phyloP scores from a whole-genome alignment of 2,329 filamentous ascomycete genomes.

The Trichoderma sp. region DNA sequence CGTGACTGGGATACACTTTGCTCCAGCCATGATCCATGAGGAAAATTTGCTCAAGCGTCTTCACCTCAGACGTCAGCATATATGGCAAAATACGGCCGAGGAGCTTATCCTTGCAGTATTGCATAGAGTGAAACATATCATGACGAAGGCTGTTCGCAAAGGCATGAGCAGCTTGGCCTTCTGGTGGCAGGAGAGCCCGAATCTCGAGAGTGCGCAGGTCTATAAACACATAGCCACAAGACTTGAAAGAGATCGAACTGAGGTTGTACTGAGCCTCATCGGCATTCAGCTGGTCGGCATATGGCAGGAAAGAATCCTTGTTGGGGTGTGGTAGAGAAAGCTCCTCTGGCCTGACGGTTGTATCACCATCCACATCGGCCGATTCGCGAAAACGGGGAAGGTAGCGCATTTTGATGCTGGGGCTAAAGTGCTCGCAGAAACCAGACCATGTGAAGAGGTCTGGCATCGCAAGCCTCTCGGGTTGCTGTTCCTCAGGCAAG shows the following conservation, averaged over 20 bases:
- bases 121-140: slow-evolving; percentile 33
- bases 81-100: slow-evolving; percentile 35
- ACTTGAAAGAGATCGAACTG: slow-evolving; percentile 50
- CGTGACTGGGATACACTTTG: slow-evolving; percentile 31
- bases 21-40: slow-evolving; percentile 40
- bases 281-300: slow-evolving; percentile 19
- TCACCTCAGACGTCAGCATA: slow-evolving; percentile 30
- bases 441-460: slow-evolving; percentile 40
- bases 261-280: slow-evolving; percentile 34
- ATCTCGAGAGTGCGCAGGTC: slow-evolving; percentile 37
- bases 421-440: slow-evolving; percentile 43
- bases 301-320: not conserved
- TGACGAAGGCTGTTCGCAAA: slow-evolving; percentile 17
- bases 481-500: not conserved
- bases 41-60: slow-evolving; percentile 32
- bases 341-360: not conserved
- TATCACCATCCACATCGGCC: not conserved
- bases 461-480: slow-evolving; percentile 22
- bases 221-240: slow-evolving; percentile 59
- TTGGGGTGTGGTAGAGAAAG: not conserved
- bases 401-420: slow-evolving; percentile 31
- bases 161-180: not conserved
- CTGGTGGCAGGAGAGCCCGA: slow-evolving; percentile 31
- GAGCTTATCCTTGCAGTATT: slow-evolving; percentile 36
- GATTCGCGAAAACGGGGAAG: not conserved